These are phyloP conservation scores for Obba rivulosa DNA, from an alignment of 768 basidiomycete species.

Conservation along the genomic window DNA sequence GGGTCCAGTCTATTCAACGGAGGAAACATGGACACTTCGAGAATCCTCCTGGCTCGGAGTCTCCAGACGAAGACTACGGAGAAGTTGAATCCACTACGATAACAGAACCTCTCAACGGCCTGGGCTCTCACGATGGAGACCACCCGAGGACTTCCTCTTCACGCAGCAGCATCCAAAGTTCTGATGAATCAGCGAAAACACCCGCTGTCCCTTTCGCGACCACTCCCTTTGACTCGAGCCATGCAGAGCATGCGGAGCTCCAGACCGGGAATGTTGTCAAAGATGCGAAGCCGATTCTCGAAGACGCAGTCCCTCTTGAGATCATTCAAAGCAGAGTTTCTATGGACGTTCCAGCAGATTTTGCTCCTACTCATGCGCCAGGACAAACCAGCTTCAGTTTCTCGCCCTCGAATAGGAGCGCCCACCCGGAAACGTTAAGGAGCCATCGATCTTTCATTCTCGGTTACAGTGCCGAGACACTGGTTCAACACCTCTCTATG, in stretches of 20 bases:
- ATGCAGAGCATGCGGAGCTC: background rate
- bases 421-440: constrained; percentile 19
- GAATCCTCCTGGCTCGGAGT: constrained; percentile 21
- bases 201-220: background rate
- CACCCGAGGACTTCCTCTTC: background rate
- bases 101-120: too few species aligned
- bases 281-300: constrained; percentile 46
- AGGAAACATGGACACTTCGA: constrained; percentile 61
- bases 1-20: constrained; percentile 70
- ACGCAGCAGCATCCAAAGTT: background rate
- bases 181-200: background rate
- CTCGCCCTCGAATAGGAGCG: background rate
- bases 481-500: constrained; percentile 80
- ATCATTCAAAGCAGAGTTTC: constrained; percentile 58
- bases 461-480: constrained; percentile 47
- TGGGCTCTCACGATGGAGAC: background rate
- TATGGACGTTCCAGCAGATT: constrained; percentile 27
- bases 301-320: constrained; percentile 63
- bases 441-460: constrained; percentile 70
- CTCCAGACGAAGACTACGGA: constrained; percentile 38
- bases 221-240: background rate
- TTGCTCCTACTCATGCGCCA: constrained; percentile 11
- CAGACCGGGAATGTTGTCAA: constrained; percentile 11
- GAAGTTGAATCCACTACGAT: constrained; percentile 13
- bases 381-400: background rate